Evolutionary conservation across 352 stramenopile genomes (phyloP), one percentile per base, ranked within the genome.

Genomic region (Phytophthora sp.): DNA sequence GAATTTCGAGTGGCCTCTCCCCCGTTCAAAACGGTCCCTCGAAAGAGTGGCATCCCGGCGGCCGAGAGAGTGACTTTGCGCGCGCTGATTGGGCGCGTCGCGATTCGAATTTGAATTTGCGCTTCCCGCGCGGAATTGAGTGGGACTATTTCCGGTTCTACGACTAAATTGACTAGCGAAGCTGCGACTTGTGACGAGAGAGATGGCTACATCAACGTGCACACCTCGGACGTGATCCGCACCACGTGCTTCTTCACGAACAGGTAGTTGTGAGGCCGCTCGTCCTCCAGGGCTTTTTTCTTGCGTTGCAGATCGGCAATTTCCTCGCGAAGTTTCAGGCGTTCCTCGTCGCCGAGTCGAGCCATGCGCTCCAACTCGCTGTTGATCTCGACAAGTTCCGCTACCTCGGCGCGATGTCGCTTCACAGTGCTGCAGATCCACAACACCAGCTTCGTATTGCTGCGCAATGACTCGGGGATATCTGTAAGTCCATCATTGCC

Each of bases 341-440:
- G 81, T 69, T 94, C 84, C 38, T 92, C 79, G 62, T 94, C 82
- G 7, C 79, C 72, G 18, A 89, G 79, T 0, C 77, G 79, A n/a
- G 82, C 84, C 66, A 90, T 79, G 30, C 76, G 77, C 66, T 94
- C 81, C 24, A 94, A 49, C 44, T 94, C 82, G 23, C 60, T 62
- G 61, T 91, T 91, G 79, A 94, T 91, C 20, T 67, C 73, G n/a
- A 87, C 76, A 35, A 94, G 79, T 74, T 91, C 77, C 26, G 76
- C 48, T 31, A 94, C 82, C 50, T 91, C 75, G 2, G 54, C 55
- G 38, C 70, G 66, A 58, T 94, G 84, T 13, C 67, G 72, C 74
- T 92, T 91, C n/a, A 88, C 74, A n/a, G 72, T 89, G 28, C 71
- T 71, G 65, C 79, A 94, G 68, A 94, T 91, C 84, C 84, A 94